Evolutionary conservation across 768 basidiomycete species (phyloP), one percentile per base, ranked within the genome.

Genomic region (Amanita subjunquillea): DNA sequence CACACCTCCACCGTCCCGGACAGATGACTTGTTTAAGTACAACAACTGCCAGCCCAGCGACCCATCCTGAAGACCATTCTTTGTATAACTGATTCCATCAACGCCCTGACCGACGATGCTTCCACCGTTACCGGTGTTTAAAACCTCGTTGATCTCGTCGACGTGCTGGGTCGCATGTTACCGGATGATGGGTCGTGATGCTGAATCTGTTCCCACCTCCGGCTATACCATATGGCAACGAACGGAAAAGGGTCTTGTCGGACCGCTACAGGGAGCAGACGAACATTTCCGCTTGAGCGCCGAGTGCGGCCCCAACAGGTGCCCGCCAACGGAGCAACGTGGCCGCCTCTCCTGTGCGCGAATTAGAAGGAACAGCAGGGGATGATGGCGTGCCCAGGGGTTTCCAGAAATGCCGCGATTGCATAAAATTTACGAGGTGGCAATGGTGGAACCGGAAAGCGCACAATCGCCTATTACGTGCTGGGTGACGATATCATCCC

Each of bases 241-340:
- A 34, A 17, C 46, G 44, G 53, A 53, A 40, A 58, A 58, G 59
- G 42, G 56, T 57, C 54, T 58, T 29, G 13, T 25, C 37, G 32
- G 34, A 9, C 53, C 45, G 17, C 44, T 40, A 47, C 38, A 7
- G 48, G 62, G 59, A 60, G 57, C 45, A 55, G 58, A 48, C 45
- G 46, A 50, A 30, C 45, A 59, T 62, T 59, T 63, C 62, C 59
- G 59, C 62, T 41, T 48, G 51, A 40, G 27, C 44, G 15, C 43
- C 51, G 51, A 53, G 13, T 7, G 41, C 38, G 13, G n/a, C 15
- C 25, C 23, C 17, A 6, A 36, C n/a, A 17, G 23, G 30, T 37
- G 15, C 25, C 27, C 29, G 22, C 34, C 34, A 37, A 46, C 32
- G 22, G 23, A 34, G 51, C 17, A 27, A 44, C 7, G 32, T 42